Evolutionary conservation across 495 filamentous ascomycete genomes (phyloP).

Genomic region (Bacidia rubella): DNA sequence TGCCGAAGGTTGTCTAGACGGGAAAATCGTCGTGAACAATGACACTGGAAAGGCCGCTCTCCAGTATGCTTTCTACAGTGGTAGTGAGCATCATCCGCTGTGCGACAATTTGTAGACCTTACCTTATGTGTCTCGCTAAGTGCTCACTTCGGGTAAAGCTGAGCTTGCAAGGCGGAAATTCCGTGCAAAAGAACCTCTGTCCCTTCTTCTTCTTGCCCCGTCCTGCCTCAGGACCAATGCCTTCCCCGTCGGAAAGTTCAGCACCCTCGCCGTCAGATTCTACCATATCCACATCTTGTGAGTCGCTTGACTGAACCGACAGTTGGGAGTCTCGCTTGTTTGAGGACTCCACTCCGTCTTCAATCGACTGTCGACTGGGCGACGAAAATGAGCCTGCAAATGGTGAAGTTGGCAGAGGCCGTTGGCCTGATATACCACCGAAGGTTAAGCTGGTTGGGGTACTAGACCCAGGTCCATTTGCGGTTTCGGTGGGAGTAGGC

Average conservation of each 20-base stretch:
- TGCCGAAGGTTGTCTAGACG: conserved; percentile 90
- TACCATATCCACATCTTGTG: conserved; percentile 65
- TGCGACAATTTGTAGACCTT: conserved; percentile 17
- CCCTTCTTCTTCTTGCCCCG: conserved; percentile 89
- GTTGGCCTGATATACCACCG: conserved; percentile 39
- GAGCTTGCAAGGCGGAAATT: conserved; percentile 85
- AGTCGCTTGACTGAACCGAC: conserved; percentile 48
- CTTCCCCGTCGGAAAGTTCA: conserved; percentile 59
- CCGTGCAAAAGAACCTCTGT: conserved; percentile 93
- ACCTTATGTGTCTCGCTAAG: conserved; percentile 86
- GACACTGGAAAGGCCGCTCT: conserved; percentile 93
- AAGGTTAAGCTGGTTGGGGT: conserved; percentile 54
- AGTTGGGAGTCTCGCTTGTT: conserved; percentile 47
- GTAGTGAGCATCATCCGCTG: conserved; percentile 9
- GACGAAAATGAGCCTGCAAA: conserved; percentile 39
- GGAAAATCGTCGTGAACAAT: conserved; percentile 92
- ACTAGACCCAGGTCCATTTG: conserved; percentile 29
- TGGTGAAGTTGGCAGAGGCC: conserved; percentile 45
- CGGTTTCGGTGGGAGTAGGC: conserved; percentile 21
- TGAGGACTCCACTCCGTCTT: conserved; percentile 25
- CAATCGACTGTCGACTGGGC: conserved; percentile 27
- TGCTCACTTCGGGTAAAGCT: conserved; percentile 97
- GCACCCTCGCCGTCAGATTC: conserved; percentile 59
- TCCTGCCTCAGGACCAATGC: conserved; percentile 50
- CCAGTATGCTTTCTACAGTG: conserved; percentile 79